Conservation (phyloP, 2,329 filamentous ascomycete species). For the Aspergillus viridinutans region DNA sequence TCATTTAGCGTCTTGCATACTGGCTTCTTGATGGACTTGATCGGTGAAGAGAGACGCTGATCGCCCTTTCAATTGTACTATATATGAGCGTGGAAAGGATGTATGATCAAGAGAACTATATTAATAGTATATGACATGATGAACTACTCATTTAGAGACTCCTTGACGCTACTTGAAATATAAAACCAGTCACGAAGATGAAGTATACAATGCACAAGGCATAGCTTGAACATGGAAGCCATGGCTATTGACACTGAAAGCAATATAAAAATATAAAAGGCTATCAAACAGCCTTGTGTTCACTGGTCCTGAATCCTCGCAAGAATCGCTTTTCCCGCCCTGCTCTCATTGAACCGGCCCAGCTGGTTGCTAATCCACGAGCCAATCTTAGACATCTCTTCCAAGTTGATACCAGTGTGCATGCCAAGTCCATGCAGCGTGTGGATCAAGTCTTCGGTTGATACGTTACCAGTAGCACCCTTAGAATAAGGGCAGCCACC, state of each 20-base stretch:
- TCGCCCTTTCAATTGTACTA: background rate
- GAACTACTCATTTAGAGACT: background rate
- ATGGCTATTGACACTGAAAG: background rate
- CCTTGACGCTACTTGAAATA: background rate
- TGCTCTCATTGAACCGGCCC: slow-evolving; percentile 49
- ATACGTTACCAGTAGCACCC: slow-evolving; percentile 62
- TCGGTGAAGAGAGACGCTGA: background rate
- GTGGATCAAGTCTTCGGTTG: slow-evolving; percentile 61
- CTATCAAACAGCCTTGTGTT: background rate
- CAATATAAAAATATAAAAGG: background rate
- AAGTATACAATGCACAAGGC: too few relatives aligned
- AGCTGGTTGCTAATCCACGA: slow-evolving; percentile 54
- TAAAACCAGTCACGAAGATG: background rate
- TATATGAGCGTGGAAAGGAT: background rate
- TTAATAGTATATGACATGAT: background rate
- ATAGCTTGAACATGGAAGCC: too few relatives aligned
- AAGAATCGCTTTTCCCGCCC: slow-evolving; percentile 51
- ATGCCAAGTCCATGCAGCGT: slow-evolving; percentile 57
- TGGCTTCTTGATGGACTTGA: background rate
- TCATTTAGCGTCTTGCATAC: background rate
- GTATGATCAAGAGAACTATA: background rate
- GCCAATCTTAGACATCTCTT: slow-evolving; percentile 54
- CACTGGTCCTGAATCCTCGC: slow-evolving; percentile 30
- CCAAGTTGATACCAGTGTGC: slow-evolving; percentile 55
- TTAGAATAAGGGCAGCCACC: slow-evolving; percentile 64